Percentiles rank a stretch among this genome's conserved stretches.
Conservation (phyloP, 768 basidiomycete species). For the Tricholomella constricta region DNA sequence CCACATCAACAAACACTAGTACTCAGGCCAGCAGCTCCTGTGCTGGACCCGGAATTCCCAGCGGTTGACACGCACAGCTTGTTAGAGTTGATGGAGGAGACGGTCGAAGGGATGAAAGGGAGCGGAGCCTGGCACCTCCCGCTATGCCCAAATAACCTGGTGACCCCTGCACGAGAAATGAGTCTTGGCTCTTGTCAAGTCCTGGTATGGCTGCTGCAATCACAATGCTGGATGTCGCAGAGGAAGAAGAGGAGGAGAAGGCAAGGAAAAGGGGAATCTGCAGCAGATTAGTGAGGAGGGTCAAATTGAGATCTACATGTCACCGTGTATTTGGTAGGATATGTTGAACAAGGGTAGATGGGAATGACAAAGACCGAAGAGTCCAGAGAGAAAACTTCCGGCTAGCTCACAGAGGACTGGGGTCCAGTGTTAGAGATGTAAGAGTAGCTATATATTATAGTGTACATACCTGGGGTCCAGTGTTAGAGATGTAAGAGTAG, state of each 20-base stretch:
- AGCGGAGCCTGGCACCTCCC: constrained; percentile 36
- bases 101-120: constrained; percentile 48
- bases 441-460: too few relatives aligned
- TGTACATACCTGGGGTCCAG: too few relatives aligned
- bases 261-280: constrained; percentile 17
- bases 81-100: constrained; percentile 52
- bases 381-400: too few relatives aligned
- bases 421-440: too few relatives aligned
- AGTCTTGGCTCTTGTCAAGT: constrained; percentile 1
- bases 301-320: background rate
- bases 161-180: constrained; percentile 2
- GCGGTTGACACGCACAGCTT: constrained; percentile 42
- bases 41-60: background rate
- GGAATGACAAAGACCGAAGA: too few relatives aligned
- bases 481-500: too few relatives aligned
- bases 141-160: constrained; percentile 10
- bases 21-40: background rate
- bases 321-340: too few relatives aligned
- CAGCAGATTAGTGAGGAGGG: constrained; percentile 6
- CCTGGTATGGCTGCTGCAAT: constrained; percentile 6
- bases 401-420: too few relatives aligned
- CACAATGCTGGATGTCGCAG: constrained; percentile 21
- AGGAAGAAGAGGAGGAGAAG: constrained; percentile 22
- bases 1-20: constrained; percentile 11
- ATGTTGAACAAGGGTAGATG: too few relatives aligned